A percentile compares a stretch with the other conserved stretches of the same genome.
Evolutionary conservation across 148 eudicot species (phyloP).

Genomic region (Rhododendron ovatum): DNA sequence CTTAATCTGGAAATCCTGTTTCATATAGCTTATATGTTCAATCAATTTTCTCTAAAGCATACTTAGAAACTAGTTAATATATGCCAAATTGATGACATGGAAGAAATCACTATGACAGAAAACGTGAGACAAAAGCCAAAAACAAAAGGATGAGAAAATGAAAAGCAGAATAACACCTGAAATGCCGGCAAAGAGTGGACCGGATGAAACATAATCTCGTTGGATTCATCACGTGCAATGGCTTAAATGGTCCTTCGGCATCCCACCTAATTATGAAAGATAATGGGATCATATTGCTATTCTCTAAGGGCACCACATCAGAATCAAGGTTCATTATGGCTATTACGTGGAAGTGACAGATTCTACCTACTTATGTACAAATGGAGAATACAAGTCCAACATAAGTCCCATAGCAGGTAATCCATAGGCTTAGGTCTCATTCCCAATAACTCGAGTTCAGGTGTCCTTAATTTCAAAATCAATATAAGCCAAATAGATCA

Average conservation of each 20-base stretch:
- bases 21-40: not conserved
- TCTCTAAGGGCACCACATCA: not conserved
- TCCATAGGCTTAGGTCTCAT: not conserved
- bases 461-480: not conserved
- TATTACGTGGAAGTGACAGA: not conserved
- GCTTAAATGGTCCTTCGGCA: conserved; percentile 90
- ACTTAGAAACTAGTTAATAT: not conserved
- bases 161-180: conserved; percentile 35
- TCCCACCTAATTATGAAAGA: conserved; percentile 66
- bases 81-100: not conserved
- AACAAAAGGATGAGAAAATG: not conserved
- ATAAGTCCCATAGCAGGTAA: not conserved
- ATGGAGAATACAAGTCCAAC: not conserved
- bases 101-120: not conserved
- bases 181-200: conserved; percentile 82
- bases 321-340: not conserved
- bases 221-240: conserved; percentile 88
- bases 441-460: not conserved
- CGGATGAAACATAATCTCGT: conserved; percentile 84
- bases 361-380: not conserved
- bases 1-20: not conserved
- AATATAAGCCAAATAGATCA: not conserved
- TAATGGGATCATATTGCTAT: not conserved
- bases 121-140: not conserved
- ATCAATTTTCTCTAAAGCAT: not conserved